Conservation (phyloP, 768 basidiomycete genomes). For the Sporobolomyces phaffii region DNA sequence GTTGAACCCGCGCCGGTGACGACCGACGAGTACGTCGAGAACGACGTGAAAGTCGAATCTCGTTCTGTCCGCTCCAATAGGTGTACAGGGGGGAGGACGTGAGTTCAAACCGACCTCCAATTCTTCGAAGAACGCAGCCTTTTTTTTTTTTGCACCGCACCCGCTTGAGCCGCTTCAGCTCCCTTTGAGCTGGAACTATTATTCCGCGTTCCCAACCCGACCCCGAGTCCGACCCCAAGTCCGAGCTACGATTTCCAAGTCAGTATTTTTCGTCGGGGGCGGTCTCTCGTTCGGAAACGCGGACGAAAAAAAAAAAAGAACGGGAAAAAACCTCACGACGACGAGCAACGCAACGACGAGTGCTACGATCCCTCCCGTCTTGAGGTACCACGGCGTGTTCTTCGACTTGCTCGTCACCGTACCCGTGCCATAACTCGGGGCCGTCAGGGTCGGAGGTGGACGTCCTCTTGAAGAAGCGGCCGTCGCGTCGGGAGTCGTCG, state of each 20-base stretch:
- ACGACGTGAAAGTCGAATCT: conserved; percentile 5
- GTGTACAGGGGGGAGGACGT: no score
- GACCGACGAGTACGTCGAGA: conserved; percentile 12
- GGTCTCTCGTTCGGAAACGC: no score
- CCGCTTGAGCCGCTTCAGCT: not conserved
- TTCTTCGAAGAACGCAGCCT: no score
- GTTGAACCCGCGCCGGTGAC: conserved; percentile 7
- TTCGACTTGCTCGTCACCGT: conserved; percentile 12
- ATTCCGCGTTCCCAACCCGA: conserved; percentile 24
- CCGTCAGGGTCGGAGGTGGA: not conserved
- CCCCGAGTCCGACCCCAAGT: conserved; percentile 27
- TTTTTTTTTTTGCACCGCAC: no score
- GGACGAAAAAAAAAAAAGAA: no score
- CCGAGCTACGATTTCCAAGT: conserved; percentile 11
- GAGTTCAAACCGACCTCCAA: no score
- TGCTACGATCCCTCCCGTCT: conserved; percentile 2
- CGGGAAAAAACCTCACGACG: not conserved
- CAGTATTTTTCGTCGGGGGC: no score
- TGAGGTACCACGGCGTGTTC: conserved; percentile 23
- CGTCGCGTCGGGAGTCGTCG: not conserved
- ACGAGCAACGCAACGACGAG: not conserved
- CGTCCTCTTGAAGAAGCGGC: no score
- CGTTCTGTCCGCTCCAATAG: not conserved
- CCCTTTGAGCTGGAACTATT: not conserved
- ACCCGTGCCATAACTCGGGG: conserved; percentile 4